Evolutionary conservation across 768 basidiomycete species (phyloP), one percentile per base, ranked within the genome.

Genomic region (Mycena pura): DNA sequence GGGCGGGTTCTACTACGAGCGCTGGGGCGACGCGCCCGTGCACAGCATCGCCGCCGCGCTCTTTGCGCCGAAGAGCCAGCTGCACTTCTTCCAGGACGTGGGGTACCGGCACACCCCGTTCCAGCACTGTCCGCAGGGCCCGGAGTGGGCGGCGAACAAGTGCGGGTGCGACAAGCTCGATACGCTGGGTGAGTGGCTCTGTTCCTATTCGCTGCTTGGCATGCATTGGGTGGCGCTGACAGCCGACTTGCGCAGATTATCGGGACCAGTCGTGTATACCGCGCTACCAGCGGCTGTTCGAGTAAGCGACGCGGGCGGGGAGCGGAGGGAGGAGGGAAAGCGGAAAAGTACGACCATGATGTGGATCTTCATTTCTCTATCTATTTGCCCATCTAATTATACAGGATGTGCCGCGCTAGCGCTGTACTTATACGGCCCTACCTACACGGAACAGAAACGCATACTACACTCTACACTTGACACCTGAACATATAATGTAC

Each of bases 1-100:
- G 21, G 89, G 89, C 14, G 88, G 89, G 5, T 89, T 89, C 73
- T 90, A 89, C 71, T 89, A 88, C 62, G 88, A 70, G 69, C 72
- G 72, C 19, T 73, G 72, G 72, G 73, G 72, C n/a, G 85, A 85
- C 63, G 85, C 85, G 4, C 85, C 84, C 10, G 84, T 86, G 6
- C 85, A 86, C 67, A 80, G 79, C 24, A 84, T 86, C 53, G 86
- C 81, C 17, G 86, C 78, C 4, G 79, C 84, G 0, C 72, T 87
- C 11, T 84, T 86, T 36, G 50, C 84, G 13, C 75, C 77, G 21
- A 84, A 82, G 65, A 77, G 82, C 8, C 81, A 85, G 67, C 74
- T 89, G 27, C 85, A 89, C 68, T 90, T 84, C 66, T 91, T 91
- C 73, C 19, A 45, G 19, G 86, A 90, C 68, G 87, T 91, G 25